Evolutionary conservation across 257 asterid genomes (phyloP), one percentile per base, ranked within the genome.

Genomic region (Scutellaria galericulata): DNA sequence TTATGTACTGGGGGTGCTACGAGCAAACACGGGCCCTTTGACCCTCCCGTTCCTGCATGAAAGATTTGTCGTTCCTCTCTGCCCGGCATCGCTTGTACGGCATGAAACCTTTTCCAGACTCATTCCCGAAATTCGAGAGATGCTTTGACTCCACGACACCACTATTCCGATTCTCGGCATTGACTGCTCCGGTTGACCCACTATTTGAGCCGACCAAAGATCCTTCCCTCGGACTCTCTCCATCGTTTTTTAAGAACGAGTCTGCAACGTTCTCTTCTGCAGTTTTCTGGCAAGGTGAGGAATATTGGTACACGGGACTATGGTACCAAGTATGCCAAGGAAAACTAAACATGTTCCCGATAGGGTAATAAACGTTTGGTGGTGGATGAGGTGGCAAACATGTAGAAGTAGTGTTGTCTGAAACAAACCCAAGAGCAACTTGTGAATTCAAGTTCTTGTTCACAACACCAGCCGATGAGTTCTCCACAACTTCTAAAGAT

Each of bases 1-100:
- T 18, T 13, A 48, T 31, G 37, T 31, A 71, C 47, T 57, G 7
- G n/a, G 52, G 18, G 20, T 69, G 84, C 84, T 84, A 87, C 13
- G 86, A 89, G 84, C 88, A 89, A 52, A 86, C 86, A 24, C 94
- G 86, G 13, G 88, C 78, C 60, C 81, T 68, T 53, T 63, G 95
- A 44, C 88, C 77, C 79, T 77, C 84, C 41, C 80, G 68, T 47
- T 82, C 84, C 71, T 87, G 87, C 64, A 85, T 48, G 27, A 76
- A 81, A 37, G 81, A 75, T 22, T 84, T 68, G 15, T 71, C 82
- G 11, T 88, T 88, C 72, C 89, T 80, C 83, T 86, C 87, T 1
- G 88, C 77, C 63, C 83, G 69, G 70, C 95, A 89, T 67, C 91
- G 68, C 65, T 91, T 87, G 75, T 87, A 89, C 4, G 97, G 97